Conservation (phyloP, 1,139 yeast genomes). For the Geotrichum fermentans region DNA sequence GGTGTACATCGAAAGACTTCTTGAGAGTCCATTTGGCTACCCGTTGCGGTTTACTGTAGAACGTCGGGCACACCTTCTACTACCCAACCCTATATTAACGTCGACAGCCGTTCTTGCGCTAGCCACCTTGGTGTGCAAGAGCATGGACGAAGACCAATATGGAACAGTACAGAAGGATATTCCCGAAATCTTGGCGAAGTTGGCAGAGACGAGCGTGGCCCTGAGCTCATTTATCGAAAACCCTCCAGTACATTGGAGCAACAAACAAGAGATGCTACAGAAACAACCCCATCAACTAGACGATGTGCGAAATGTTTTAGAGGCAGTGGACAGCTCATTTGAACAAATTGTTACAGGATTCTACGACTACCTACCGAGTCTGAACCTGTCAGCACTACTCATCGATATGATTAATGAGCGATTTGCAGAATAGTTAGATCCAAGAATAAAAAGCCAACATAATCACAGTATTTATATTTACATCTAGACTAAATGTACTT, state of each 20-base stretch:
- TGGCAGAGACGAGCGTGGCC: constrained; percentile 29
- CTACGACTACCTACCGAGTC: constrained; percentile 10
- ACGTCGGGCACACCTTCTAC: constrained; percentile 27
- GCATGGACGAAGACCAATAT: constrained; percentile 37
- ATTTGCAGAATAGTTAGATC: background rate
- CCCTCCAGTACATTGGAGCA: constrained; percentile 39
- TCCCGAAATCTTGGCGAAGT: constrained; percentile 32
- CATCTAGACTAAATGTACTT: constrained; percentile 51
- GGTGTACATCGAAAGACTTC: constrained; percentile 15
- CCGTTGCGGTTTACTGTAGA: constrained; percentile 35
- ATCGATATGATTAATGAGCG: constrained; percentile 13
- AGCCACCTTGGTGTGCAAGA: constrained; percentile 30
- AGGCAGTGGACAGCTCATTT: constrained; percentile 13
- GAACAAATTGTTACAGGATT: constrained; percentile 11
- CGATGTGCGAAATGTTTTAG: constrained; percentile 1
- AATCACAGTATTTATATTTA: background rate
- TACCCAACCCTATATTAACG: constrained; percentile 32
- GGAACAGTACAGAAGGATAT: constrained; percentile 42
- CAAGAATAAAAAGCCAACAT: background rate
- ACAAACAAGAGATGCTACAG: constrained; percentile 21
- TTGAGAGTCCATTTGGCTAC: constrained; percentile 23
- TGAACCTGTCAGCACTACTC: constrained; percentile 8
- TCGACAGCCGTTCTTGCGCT: constrained; percentile 32
- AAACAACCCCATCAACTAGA: constrained; percentile 1
- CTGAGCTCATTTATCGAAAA: constrained; percentile 28